These are phyloP conservation scores for Zasmidium citrigriseum DNA, from an alignment of 2,329 filamentous ascomycete species.

Conservation along the genomic window DNA sequence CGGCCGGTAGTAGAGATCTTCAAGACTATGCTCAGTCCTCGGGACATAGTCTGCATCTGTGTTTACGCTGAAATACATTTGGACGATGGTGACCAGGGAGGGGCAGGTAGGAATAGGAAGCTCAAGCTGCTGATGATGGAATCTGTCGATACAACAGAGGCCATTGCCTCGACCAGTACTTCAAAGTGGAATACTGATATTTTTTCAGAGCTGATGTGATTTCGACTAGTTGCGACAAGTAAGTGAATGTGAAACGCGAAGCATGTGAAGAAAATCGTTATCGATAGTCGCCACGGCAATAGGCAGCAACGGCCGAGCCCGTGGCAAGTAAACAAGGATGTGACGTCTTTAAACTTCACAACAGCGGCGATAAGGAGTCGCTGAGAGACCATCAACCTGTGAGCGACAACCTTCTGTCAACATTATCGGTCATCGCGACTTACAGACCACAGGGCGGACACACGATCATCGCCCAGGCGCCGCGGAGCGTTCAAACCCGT, in stretches of 20 bases:
- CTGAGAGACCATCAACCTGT: neutral
- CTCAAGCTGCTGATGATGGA: no score
- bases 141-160: neutral
- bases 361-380: neutral
- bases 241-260: neutral
- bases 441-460: neutral
- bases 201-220: neutral
- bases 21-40: no score
- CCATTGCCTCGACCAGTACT: neutral
- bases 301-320: neutral
- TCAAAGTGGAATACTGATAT: no score
- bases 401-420: neutral
- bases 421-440: neutral
- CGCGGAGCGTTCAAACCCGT: conserved; percentile 18
- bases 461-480: neutral
- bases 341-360: neutral
- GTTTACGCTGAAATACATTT: no score
- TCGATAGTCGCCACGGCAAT: neutral
- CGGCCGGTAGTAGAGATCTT: no score
- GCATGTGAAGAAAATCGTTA: neutral
- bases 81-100: no score
- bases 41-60: no score
- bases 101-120: no score
- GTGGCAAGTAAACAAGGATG: neutral
- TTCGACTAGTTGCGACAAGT: neutral